These are phyloP conservation scores for Melampsora occidentalis DNA, from an alignment of 1,284 basidiomycete genomes.

Conservation along the genomic window DNA sequence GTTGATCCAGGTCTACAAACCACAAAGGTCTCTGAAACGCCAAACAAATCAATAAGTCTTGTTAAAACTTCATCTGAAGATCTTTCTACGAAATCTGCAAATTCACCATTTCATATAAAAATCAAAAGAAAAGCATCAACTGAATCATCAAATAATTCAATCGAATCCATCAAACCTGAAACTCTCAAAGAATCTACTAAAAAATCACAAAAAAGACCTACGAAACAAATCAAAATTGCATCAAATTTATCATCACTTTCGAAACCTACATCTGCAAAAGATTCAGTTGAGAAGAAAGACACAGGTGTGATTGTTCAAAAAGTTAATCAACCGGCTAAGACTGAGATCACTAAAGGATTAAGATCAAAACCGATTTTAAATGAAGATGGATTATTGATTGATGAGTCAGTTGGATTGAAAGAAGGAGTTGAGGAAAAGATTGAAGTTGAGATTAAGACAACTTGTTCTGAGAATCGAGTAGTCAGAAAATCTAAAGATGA, in stretches of 20 bases:
- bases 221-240: background rate
- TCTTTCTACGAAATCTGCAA: too few relatives aligned
- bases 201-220: background rate
- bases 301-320: background rate
- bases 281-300: background rate
- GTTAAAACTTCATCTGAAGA: too few relatives aligned
- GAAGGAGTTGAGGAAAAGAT: background rate
- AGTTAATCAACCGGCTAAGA: background rate
- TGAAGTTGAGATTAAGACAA: background rate
- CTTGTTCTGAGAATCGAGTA: conserved; percentile 23
- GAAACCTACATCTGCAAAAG: background rate
- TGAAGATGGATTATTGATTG: background rate
- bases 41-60: too few relatives aligned
- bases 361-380: background rate
- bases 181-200: background rate
- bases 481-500: conserved; percentile 7
- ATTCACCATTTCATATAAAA: background rate
- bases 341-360: background rate
- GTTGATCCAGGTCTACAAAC: background rate
- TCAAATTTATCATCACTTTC: background rate
- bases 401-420: background rate
- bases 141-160: background rate
- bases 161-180: background rate
- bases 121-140: background rate
- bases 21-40: background rate